Conservation (phyloP, 2,329 filamentous ascomycete species). For the Dactylellina drechsleri region DNA sequence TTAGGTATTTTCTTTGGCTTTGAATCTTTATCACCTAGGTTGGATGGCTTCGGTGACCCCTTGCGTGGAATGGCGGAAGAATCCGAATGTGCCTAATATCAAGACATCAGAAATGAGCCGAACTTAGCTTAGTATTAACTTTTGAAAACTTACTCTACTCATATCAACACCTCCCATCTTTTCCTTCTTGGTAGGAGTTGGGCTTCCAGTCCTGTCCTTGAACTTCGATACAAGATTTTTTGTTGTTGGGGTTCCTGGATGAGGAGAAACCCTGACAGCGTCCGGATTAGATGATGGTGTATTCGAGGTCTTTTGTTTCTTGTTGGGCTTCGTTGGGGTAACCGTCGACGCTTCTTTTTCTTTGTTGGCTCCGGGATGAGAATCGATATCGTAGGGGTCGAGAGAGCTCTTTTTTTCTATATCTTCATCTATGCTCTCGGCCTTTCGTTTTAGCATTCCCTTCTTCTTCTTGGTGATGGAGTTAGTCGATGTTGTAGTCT, state of each 20-base stretch:
- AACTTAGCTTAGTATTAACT: neutral
- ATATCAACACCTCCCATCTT: conserved; percentile 33
- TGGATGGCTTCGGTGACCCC: conserved; percentile 35
- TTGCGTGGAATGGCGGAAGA: conserved; percentile 22
- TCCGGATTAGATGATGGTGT: conserved; percentile 38
- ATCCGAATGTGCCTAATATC: conserved; percentile 40
- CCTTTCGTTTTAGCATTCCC: conserved; percentile 44
- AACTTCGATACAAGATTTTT: conserved; percentile 50
- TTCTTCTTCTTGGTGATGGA: conserved; percentile 46
- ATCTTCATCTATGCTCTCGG: conserved; percentile 49
- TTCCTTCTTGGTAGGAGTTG: conserved; percentile 46
- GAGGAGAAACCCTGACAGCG: conserved; percentile 38
- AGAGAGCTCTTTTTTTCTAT: conserved; percentile 29
- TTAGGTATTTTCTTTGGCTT: conserved; percentile 43
- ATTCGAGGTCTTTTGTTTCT: conserved; percentile 50
- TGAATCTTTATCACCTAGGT: conserved; percentile 37
- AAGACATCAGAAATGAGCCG: neutral
- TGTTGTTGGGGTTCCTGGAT: conserved; percentile 41
- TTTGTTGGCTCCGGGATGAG: conserved; percentile 29
- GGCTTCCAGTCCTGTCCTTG: conserved; percentile 46
- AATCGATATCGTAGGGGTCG: conserved; percentile 49
- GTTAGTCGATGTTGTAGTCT: conserved; percentile 5
- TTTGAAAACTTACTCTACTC: conserved; percentile 24
- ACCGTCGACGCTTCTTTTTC: conserved; percentile 33
- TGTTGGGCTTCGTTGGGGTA: conserved; percentile 46